Conservation (phyloP, 306 rosid genomes). For the Fragaria vesca region DNA sequence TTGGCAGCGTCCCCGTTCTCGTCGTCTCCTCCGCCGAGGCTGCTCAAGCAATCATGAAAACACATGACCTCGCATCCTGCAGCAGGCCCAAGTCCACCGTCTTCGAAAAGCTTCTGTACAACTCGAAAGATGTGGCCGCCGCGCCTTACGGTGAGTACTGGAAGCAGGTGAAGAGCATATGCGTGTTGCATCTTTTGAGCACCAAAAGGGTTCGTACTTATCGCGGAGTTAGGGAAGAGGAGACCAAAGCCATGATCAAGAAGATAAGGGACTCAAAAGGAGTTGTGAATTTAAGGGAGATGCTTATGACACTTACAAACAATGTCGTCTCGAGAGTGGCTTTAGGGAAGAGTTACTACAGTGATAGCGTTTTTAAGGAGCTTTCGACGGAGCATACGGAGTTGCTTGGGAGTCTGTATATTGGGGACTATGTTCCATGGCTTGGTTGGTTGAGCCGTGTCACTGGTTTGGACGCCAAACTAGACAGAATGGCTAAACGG, state of each 20-base stretch:
- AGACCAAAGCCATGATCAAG: constrained; percentile 3
- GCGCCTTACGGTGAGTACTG: constrained; percentile 46
- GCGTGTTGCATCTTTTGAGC: constrained; percentile 30
- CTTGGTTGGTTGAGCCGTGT: constrained; percentile 34
- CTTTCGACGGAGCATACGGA: constrained; percentile 23
- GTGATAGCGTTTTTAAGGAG: constrained; percentile 21
- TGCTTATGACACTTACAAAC: constrained; percentile 28
- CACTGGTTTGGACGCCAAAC: constrained; percentile 38
- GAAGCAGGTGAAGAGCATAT: constrained; percentile 36
- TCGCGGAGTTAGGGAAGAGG: constrained; percentile 28
- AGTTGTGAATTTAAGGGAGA: constrained; percentile 38
- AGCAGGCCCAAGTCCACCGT: constrained; percentile 13
- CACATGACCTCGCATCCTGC: constrained; percentile 35
- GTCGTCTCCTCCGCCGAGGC: constrained; percentile 39
- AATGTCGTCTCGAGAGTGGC: constrained; percentile 39
- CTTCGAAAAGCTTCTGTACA: constrained; percentile 25
- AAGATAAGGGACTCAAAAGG: constrained; percentile 20
- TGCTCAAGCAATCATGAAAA: constrained; percentile 43
- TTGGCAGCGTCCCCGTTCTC: constrained; percentile 33
- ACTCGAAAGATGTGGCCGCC: constrained; percentile 29
- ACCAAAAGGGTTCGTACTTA: constrained; percentile 33
- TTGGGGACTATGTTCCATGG: constrained; percentile 15
- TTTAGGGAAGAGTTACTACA: constrained; percentile 43
- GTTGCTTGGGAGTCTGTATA: constrained; percentile 26
- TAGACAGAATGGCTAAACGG: constrained; percentile 31